Percentiles rank a stretch among this genome's conserved stretches.
Evolutionary conservation across 331 rosid species (phyloP).

Genomic region (Quercus phellos): DNA sequence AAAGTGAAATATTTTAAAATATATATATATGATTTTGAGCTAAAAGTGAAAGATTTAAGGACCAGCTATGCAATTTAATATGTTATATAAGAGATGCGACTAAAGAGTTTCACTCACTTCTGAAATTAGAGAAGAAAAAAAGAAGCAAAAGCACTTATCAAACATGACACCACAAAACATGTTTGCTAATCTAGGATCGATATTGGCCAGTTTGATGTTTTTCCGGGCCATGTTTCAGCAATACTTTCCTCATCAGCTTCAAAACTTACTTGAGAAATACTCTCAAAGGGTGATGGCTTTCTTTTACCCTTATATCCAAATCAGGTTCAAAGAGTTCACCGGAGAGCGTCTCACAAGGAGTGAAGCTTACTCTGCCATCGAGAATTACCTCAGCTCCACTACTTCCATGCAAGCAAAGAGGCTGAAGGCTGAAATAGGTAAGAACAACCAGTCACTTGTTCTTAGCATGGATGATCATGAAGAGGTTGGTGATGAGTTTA

Average conservation of each 20-base stretch:
- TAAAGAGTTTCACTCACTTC: background rate
- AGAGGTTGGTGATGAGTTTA: slow-evolving; percentile 45
- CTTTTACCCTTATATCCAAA: slow-evolving; percentile 58
- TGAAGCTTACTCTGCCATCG: slow-evolving; percentile 56
- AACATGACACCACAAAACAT: slow-evolving; percentile 32
- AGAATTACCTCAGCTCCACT: slow-evolving; percentile 47
- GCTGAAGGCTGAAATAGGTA: slow-evolving; percentile 51
- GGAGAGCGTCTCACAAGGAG: slow-evolving; percentile 55
- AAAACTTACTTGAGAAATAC: slow-evolving; percentile 38
- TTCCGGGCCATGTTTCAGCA: slow-evolving; percentile 70
- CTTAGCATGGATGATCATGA: slow-evolving; percentile 69
- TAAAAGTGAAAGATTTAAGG: too few species aligned
- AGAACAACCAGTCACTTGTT: slow-evolving; percentile 40
- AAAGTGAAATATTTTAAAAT: too few species aligned
- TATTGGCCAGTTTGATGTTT: slow-evolving; percentile 62
- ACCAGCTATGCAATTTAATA: too few species aligned
- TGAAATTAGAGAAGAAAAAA: background rate
- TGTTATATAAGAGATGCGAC: background rate
- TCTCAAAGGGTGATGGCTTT: slow-evolving; percentile 31
- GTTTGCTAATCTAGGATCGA: slow-evolving; percentile 51
- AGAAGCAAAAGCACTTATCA: background rate
- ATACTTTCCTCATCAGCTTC: slow-evolving; percentile 51
- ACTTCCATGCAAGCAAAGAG: slow-evolving; percentile 52
- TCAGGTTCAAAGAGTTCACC: slow-evolving; percentile 53
- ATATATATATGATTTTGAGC: too few species aligned